Percentiles rank a stretch among this genome's conserved stretches.
Conservation (phyloP, 495 filamentous ascomycete genomes). For the Penicillium lividum region DNA sequence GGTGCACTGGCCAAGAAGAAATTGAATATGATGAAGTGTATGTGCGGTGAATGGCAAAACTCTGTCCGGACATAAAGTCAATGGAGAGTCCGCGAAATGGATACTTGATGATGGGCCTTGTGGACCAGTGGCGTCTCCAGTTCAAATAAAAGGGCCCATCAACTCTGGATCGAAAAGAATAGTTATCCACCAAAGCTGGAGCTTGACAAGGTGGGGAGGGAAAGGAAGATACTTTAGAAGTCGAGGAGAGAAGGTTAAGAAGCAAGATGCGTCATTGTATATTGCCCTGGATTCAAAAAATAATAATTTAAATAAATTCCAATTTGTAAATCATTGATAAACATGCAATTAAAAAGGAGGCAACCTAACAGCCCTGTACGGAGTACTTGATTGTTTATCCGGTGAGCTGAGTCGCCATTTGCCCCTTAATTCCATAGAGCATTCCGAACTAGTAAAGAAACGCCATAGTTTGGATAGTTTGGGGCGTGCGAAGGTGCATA, state of each 20-base stretch:
- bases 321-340: neutral
- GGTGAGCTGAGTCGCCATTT: slow-evolving; percentile 3
- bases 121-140: slow-evolving; percentile 16
- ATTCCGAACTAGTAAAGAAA: slow-evolving; percentile 10
- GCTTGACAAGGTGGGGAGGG: neutral
- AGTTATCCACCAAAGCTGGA: slow-evolving; percentile 8
- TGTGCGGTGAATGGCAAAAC: neutral
- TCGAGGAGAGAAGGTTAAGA: neutral
- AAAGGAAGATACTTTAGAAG: slow-evolving; percentile 10
- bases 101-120: slow-evolving; percentile 8
- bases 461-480: neutral
- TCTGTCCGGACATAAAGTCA: slow-evolving; percentile 9
- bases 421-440: slow-evolving; percentile 11
- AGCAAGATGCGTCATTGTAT: slow-evolving; percentile 15
- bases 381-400: slow-evolving; percentile 1
- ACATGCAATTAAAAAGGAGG: slow-evolving; percentile 2
- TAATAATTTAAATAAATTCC: neutral
- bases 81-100: slow-evolving; percentile 1
- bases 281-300: neutral
- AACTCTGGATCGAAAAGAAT: slow-evolving; percentile 4
- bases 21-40: neutral
- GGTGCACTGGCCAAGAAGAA: neutral
- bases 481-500: slow-evolving; percentile 4
- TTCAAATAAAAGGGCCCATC: neutral
- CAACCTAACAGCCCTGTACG: neutral